These are phyloP conservation scores for Botrytis fragariae DNA, from an alignment of 2,329 filamentous ascomycete species.

Conservation along the genomic window DNA sequence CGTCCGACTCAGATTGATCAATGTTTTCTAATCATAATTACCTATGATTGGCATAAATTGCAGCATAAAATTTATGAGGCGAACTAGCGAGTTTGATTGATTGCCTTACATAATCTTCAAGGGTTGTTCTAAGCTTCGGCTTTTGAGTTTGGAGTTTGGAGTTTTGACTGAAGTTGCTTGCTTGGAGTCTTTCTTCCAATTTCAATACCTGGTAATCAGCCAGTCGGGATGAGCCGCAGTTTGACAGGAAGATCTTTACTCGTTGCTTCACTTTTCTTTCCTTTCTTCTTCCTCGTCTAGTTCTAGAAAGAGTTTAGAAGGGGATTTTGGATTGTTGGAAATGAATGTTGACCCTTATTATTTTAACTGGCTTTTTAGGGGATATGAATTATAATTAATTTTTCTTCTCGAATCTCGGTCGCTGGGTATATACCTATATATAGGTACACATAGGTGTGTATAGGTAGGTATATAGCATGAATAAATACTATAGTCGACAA, in stretches of 20 bases:
- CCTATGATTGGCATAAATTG: neutral
- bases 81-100: constrained; percentile 21
- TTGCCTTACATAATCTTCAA: neutral
- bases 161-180: neutral
- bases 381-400: neutral
- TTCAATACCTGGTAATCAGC: constrained; percentile 1
- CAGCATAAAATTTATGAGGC: constrained; percentile 18
- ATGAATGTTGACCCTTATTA: neutral
- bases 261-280: constrained; percentile 30
- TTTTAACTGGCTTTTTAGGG: neutral
- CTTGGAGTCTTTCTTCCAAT: neutral
- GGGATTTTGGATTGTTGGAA: neutral
- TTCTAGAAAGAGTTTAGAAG: neutral
- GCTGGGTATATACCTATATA: neutral
- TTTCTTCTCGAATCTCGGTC: neutral
- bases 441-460: neutral
- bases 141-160: neutral
- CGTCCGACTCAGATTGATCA: neutral
- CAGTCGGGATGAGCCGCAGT: constrained; percentile 27
- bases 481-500: neutral
- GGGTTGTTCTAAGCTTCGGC: neutral
- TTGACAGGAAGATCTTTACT: constrained; percentile 25
- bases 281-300: neutral
- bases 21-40: constrained; percentile 3
- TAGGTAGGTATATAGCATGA: neutral